Conservation (phyloP, 805 yeast species). For the Saccharomycopsis olivae region DNA sequence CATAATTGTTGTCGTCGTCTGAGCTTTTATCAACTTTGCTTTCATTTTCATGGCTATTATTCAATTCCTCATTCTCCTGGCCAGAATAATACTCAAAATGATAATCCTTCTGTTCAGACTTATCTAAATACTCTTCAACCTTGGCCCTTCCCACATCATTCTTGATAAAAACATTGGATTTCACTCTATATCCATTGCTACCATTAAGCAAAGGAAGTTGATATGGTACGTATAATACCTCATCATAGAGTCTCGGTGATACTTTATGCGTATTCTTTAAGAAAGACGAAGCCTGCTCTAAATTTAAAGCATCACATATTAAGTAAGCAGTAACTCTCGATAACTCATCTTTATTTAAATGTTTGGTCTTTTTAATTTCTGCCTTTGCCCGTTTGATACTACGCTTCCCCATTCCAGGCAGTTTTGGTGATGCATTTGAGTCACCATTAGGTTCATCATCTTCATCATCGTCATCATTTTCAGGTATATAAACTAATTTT, state of each 20-base stretch:
- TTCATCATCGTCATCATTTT: conserved; percentile 26
- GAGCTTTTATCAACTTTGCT: neutral
- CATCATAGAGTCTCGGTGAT: conserved; percentile 80
- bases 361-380: conserved; percentile 42
- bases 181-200: conserved; percentile 61
- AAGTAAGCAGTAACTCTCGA: conserved; percentile 89
- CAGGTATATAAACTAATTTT: conserved; percentile 80
- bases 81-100: conserved; percentile 88
- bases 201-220: conserved; percentile 83
- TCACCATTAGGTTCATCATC: conserved; percentile 2
- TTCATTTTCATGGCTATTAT: neutral
- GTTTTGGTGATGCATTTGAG: neutral
- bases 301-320: conserved; percentile 71
- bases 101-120: conserved; percentile 80
- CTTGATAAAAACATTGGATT: conserved; percentile 43
- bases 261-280: conserved; percentile 66
- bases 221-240: conserved; percentile 86
- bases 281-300: conserved; percentile 53
- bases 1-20: conserved; percentile 25
- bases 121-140: conserved; percentile 70
- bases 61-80: conserved; percentile 29
- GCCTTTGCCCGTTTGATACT: conserved; percentile 27
- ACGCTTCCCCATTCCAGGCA: neutral
- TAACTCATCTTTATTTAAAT: conserved; percentile 39
- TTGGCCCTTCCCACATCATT: conserved; percentile 31